Base-by-base conservation (phyloP, 1,284 basidiomycete species). In the Rhizopogon hawkerae region DNA sequence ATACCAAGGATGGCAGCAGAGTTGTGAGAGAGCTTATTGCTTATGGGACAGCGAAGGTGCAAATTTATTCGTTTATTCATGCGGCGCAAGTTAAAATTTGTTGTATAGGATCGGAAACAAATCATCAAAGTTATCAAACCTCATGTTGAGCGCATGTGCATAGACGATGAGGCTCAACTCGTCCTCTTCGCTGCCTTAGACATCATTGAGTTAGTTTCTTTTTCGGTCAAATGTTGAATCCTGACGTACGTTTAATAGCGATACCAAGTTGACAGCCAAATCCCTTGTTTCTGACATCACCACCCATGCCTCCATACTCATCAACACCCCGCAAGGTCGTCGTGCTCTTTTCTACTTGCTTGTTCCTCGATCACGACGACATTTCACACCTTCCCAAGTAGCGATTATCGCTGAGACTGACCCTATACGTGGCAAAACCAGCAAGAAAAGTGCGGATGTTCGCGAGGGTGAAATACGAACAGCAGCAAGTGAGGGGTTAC, bases 1-100 rank as follows among this genome's bases (percentile, higher is more conserved):
- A 95, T 61, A 94, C 92, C 23, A 89, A 83, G 61, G 89, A 94
- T 60, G 91, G 91, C 10, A 89, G 88, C 48, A 80, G 88, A n/a
- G 81, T 78, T 18, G 89, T 88, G 1, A 79, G 91, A 37, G 84
- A 90, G 56, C 85, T 94, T 61, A 75, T 93, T 34, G 89, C 82
- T 0, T 74, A 78, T 48, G 89, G 89, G 5, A 79, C 75, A 5
- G 89, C 91, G 2, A 94, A 93, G 71, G 85, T 83, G 47, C 23
- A 11, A 11, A 58, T 56, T 45, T 21, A 14, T 14, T 36, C 35
- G 6, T 21, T 23, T 8, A 13, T 31, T 29, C 21, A 33, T 38
- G 4, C 33, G 46, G 38, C 23, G 0, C 39, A 8, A 14, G 26
- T 26, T 23, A 35, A 41, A 24, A 50, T 29, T 47, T 52, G 33